phyloP scores from a whole-genome alignment of 208 protist genomes.

The Leishmania tropica region DNA sequence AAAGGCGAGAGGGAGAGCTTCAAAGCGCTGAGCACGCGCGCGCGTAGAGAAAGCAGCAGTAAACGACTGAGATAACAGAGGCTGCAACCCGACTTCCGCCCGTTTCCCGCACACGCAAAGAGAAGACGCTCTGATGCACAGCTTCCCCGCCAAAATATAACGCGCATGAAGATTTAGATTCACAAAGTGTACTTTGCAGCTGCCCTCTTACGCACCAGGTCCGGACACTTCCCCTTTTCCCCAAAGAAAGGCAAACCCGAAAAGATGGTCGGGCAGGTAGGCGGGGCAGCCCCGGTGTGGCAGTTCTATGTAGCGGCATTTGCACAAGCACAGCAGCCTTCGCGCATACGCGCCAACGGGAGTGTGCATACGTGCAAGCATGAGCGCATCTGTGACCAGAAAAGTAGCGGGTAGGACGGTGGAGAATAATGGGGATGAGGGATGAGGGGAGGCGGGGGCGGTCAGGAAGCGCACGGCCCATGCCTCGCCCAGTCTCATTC shows the following conservation, averaged over 20 bases:
- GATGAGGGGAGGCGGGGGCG: not conserved
- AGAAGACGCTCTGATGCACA: not conserved
- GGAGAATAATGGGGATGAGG: not conserved
- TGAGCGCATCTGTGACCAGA: not conserved
- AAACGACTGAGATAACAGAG: not conserved
- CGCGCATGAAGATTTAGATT: not conserved
- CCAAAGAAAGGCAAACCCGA: not conserved
- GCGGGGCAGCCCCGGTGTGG: too few species aligned
- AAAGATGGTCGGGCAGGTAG: not conserved
- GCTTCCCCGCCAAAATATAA: not conserved
- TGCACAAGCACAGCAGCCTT: not conserved
- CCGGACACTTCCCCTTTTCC: not conserved
- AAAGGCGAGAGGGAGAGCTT: not conserved
- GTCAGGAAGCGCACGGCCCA: not conserved
- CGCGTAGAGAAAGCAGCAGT: not conserved
- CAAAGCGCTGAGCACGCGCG: not conserved
- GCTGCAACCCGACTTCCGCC: not conserved
- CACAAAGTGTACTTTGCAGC: not conserved
- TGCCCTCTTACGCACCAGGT: not conserved
- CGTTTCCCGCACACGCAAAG: not conserved
- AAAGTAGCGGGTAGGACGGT: not conserved
- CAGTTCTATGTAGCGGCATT: not conserved
- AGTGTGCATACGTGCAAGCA: constrained; percentile 1
- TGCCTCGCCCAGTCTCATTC: not conserved
- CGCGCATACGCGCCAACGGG: not conserved